Base-by-base conservation (phyloP, 495 filamentous ascomycete species). In the Daldinia childiae region DNA sequence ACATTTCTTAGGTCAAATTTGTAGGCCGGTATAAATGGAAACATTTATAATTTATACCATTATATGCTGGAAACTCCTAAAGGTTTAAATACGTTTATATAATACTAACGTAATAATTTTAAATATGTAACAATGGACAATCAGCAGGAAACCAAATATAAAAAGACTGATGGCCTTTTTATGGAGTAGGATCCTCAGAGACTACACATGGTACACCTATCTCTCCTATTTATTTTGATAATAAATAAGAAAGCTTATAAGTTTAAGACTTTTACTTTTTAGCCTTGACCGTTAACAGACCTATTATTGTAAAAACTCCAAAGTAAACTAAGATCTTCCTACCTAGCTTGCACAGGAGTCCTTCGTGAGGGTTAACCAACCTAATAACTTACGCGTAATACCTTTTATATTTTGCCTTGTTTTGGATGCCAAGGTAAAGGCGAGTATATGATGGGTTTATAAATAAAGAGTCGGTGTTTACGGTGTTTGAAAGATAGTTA, bases 171-270 rank as follows among this genome's bases (percentile, higher is more conserved):
- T 43, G 14, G 39, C 39, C 11, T 12, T 17, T 43, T 43, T 43
- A 43, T 43, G 39, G 39, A 43, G 39, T 43, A 43, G 39, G 39
- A 43, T 43, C 39, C 39, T 43, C 39, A 43, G 39, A 43, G 39
- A 43, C 39, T 43, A 43, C 39, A 45, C 41, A 45, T 45, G 41
- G 41, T 45, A 45, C 41, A 45, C 41, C 41, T 45, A 45, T 7
- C 41, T 45, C 41, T 45, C 41, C 41, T 45, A 45, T 45, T 45
- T 45, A 45, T 45, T 45, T 45, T 45, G 41, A 45, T 45, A 45
- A 45, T 45, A 45, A 45, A 45, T 45, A 45, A 45, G 41, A 45
- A 45, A 45, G 41, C 41, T 45, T 45, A 45, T 45, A 45, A 45
- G 41, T 45, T 45, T 45, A 45, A 45, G 41, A 12, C 41, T 45